phyloP scores from a whole-genome alignment of 2,329 filamentous ascomycete genomes.

The Aspergillus japonicus region DNA sequence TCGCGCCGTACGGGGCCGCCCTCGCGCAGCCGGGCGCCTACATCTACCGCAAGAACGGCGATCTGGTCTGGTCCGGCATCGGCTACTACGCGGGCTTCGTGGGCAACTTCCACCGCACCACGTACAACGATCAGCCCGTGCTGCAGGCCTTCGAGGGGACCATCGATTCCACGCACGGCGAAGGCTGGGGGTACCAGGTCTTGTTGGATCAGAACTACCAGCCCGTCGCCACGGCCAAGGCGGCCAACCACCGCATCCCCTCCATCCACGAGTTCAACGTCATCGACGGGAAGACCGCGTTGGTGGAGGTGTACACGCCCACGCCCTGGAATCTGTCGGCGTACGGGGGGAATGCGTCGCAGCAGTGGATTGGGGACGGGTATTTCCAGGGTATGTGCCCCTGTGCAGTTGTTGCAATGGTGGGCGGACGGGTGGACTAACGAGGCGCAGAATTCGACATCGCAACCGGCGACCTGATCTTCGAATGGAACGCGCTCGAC shows the following conservation, averaged over 20 bases:
- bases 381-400: slow-evolving; percentile 55
- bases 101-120: slow-evolving; percentile 52
- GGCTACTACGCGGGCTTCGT: slow-evolving; percentile 54
- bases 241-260: slow-evolving; percentile 48
- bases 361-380: slow-evolving; percentile 58
- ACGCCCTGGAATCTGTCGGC: slow-evolving; percentile 46
- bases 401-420: too few relatives aligned
- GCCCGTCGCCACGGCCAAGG: slow-evolving; percentile 54
- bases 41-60: slow-evolving; percentile 56
- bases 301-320: slow-evolving; percentile 57
- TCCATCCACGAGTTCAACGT: slow-evolving; percentile 59
- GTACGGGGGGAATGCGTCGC: slow-evolving; percentile 49
- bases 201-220: slow-evolving; percentile 57
- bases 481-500: slow-evolving; percentile 60
- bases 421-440: neutral
- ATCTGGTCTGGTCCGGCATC: slow-evolving; percentile 59
- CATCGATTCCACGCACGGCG: slow-evolving; percentile 52
- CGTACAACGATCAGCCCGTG: slow-evolving; percentile 54
- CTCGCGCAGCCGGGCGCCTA: slow-evolving; percentile 56
- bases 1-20: slow-evolving; percentile 35
- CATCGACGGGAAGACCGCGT: slow-evolving; percentile 52
- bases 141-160: slow-evolving; percentile 57
- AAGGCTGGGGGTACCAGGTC: slow-evolving; percentile 55
- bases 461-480: slow-evolving; percentile 55
- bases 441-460: slow-evolving; percentile 44